Base-by-base conservation (phyloP, 371 early-diverging fungal species). In the Mortierella sp. region DNA sequence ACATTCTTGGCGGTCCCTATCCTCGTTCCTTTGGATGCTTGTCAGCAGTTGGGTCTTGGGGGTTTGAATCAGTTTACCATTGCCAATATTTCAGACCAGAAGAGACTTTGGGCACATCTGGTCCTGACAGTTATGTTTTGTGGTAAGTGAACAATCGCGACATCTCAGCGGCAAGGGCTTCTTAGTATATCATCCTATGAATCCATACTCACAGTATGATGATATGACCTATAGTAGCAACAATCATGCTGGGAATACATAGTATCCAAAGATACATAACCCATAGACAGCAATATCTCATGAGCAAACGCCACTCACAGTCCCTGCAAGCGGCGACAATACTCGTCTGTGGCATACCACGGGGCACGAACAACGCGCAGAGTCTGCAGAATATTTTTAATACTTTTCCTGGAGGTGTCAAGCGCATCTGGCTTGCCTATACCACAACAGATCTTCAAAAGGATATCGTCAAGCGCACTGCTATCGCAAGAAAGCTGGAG, bases 381-480 rank as follows among this genome's bases (percentile, higher is more conserved):
- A 70, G 73, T 5, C 80, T 91, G 16, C 66, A 76, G 18, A 55
- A 76, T 20, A 84, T 93, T 47, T 94, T 94, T 72, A 75, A 72
- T 52, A 66, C 84, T 32, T 93, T 93, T 59, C 94, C 95, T 14
- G 95, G 94, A 8, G 94, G 94, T 30, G 88, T 95, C 20, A 87
- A 87, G 26, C 88, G 89, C 24, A 84, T 95, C 65, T 90, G 91
- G 87, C 77, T 93, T n/a, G 74, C 70, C 62, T 88, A 90, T 71
- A 66, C 88, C 14, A 66, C 89, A 3, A 58, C 79, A 0, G 86
- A 86, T 45, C 78, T 94, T 14, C 87, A 87, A 52, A 89, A 91
- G 11, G 68, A 87, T 3, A 87, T 90, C 9, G 51, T 73, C n/a
- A 86, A 92, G 58, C 89, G 95, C 30, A 77, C 85, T 49, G 78